Evolutionary conservation across 441 rosid species (phyloP).

Genomic region (Mallotus japonicus): DNA sequence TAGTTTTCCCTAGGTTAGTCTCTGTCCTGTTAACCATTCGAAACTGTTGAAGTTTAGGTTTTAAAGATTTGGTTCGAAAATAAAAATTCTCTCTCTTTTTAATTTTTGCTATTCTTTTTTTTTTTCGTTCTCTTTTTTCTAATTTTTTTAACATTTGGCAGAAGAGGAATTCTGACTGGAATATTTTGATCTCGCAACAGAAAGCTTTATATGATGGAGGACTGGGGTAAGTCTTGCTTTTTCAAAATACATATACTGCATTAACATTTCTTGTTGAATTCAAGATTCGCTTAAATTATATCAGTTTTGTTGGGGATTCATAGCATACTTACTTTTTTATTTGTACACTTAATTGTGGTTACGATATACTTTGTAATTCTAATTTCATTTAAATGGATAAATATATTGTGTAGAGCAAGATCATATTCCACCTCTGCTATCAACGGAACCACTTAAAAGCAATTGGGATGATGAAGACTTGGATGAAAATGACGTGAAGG

Average conservation of each 20-base stretch:
- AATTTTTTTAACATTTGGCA: too few species aligned
- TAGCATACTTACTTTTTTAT: neutral
- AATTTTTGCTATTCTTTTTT: too few species aligned
- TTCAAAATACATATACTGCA: neutral
- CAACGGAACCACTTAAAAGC: constrained; percentile 49
- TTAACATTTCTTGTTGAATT: neutral
- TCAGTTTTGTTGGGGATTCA: too few species aligned
- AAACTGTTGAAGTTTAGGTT: too few species aligned
- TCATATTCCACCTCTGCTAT: constrained; percentile 47
- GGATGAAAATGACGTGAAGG: constrained; percentile 80
- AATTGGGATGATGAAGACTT: constrained; percentile 92
- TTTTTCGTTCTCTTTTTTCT: too few species aligned
- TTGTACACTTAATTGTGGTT: too few species aligned
- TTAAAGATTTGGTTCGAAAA: too few species aligned
- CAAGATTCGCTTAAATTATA: neutral
- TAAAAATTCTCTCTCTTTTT: too few species aligned
- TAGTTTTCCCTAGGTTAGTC: too few species aligned
- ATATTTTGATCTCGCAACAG: neutral
- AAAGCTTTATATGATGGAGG: neutral
- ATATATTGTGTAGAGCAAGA: constrained; percentile 60
- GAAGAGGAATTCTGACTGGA: too few species aligned
- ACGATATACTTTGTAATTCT: neutral
- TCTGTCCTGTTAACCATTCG: too few species aligned
- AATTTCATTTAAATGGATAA: neutral
- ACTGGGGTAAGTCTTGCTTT: neutral